Conservation (phyloP, 2,329 filamentous ascomycete genomes). For the Didymella pinodella region DNA sequence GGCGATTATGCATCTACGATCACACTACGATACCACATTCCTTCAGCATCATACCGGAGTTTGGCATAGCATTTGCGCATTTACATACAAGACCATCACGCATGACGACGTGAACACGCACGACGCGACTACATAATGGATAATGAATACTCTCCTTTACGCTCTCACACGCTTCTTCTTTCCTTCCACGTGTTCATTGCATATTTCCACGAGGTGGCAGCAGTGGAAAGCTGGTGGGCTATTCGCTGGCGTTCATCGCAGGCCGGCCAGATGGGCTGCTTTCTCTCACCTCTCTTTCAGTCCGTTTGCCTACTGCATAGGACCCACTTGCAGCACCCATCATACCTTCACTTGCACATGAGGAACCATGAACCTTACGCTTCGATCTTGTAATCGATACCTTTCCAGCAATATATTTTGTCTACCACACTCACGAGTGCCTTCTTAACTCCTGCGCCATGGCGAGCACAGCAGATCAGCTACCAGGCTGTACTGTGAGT, state of each 20-base stretch:
- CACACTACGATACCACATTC: slow-evolving; percentile 20
- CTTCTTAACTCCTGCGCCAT: not conserved
- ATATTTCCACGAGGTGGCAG: not conserved
- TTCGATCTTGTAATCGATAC: not conserved
- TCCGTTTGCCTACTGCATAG: slow-evolving; percentile 3
- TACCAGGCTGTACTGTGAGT: slow-evolving; percentile 10
- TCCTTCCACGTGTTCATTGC: not conserved
- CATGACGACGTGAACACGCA: slow-evolving; percentile 16
- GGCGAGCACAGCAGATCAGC: slow-evolving; percentile 6
- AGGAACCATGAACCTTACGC: not conserved
- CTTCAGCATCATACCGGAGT: slow-evolving; percentile 22
- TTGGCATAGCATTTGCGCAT: slow-evolving; percentile 19
- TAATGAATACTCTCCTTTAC: slow-evolving; percentile 23
- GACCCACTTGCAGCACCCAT: slow-evolving; percentile 1
- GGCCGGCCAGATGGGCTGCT: not conserved
- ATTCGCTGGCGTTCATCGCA: not conserved
- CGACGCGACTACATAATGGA: slow-evolving; percentile 19
- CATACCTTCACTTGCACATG: not conserved
- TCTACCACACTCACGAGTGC: not conserved
- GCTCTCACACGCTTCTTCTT: slow-evolving; percentile 3
- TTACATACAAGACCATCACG: slow-evolving; percentile 15
- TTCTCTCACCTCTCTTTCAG: slow-evolving; percentile 2
- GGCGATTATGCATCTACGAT: slow-evolving; percentile 11
- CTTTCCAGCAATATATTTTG: not conserved
- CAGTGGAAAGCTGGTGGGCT: not conserved